Evolutionary conservation across 805 yeast genomes (phyloP).

Genomic region (Candida ulmi): DNA sequence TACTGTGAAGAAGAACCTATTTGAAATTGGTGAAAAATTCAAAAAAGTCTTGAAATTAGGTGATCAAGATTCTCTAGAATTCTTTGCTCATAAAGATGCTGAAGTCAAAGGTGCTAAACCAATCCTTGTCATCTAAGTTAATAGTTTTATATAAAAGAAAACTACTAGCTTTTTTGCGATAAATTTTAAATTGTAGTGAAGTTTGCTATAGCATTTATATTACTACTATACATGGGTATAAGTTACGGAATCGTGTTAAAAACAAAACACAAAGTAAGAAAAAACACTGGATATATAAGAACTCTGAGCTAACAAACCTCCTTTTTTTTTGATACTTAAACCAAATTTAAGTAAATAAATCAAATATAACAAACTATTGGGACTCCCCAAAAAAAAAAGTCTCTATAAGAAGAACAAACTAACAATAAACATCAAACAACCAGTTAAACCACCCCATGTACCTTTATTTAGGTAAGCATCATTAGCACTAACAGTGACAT

Average conservation of each 20-base stretch:
- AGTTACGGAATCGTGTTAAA: too few species aligned
- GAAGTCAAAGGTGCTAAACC: conserved; percentile 23
- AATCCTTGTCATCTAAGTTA: conserved; percentile 19
- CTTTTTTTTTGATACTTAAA: too few species aligned
- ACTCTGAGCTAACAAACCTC: too few species aligned
- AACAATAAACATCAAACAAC: conserved; percentile 12
- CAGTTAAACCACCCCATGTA: conserved; percentile 6
- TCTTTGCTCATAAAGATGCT: conserved; percentile 48
- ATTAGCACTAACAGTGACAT: conserved; percentile 27
- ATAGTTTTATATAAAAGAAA: background rate
- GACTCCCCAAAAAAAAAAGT: background rate
- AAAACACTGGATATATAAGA: too few species aligned
- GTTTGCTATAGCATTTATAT: too few species aligned
- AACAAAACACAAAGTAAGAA: too few species aligned
- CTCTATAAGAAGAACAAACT: conserved; percentile 15
- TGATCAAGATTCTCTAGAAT: conserved; percentile 75
- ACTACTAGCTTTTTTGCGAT: too few species aligned
- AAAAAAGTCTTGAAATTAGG: conserved; percentile 76
- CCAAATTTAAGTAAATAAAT: too few species aligned
- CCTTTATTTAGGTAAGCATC: conserved; percentile 5
- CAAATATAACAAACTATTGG: too few species aligned
- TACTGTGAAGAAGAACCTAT: conserved; percentile 56
- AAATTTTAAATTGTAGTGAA: too few species aligned
- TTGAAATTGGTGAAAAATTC: conserved; percentile 78
- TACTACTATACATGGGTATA: too few species aligned